A percentile compares a stretch with the other conserved stretches of the same genome.
These are phyloP conservation scores for Verticillium dahliae DNA, from an alignment of 2,329 filamentous ascomycete genomes.

Conservation along the genomic window DNA sequence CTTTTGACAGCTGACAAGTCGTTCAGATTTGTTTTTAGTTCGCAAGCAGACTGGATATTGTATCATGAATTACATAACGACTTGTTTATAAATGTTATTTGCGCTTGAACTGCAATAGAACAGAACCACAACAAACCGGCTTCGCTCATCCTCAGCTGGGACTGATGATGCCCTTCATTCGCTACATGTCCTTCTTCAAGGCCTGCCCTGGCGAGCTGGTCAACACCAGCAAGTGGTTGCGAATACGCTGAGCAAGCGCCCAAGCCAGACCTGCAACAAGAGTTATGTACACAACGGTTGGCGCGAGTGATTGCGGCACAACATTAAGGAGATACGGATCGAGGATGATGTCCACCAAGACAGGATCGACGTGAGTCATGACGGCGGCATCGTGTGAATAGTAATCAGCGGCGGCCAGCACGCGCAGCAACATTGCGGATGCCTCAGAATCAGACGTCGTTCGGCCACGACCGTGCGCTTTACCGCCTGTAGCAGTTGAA, in stretches of 20 bases:
- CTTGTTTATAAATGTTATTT: not conserved
- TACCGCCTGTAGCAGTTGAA: slow-evolving; percentile 2
- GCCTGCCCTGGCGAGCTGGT: not conserved
- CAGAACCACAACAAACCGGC: not conserved
- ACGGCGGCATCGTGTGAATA: slow-evolving; percentile 67
- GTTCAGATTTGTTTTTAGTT: not conserved
- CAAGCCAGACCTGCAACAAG: slow-evolving; percentile 47
- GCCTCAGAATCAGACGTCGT: slow-evolving; percentile 8
- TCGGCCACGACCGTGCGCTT: not conserved
- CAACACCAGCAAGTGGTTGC: not conserved
- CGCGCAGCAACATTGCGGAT: slow-evolving; percentile 64
- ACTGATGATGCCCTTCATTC: not conserved
- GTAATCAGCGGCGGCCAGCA: slow-evolving; percentile 77
- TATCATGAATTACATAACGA: not conserved
- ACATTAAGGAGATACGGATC: slow-evolving; percentile 80
- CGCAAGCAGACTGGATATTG: not conserved
- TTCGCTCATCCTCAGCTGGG: not conserved
- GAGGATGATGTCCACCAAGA: slow-evolving; percentile 75
- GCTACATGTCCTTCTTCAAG: not conserved
- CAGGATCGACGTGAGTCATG: slow-evolving; percentile 68
- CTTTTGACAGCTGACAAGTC: not conserved
- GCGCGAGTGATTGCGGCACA: slow-evolving; percentile 69
- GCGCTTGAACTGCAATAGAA: not conserved
- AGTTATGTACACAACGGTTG: slow-evolving; percentile 63
- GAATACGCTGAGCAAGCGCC: slow-evolving; percentile 28